Evolutionary conservation across 2,329 filamentous ascomycete species (phyloP), one percentile per base, ranked within the genome.

Genomic region (Cladorrhinum sp.): DNA sequence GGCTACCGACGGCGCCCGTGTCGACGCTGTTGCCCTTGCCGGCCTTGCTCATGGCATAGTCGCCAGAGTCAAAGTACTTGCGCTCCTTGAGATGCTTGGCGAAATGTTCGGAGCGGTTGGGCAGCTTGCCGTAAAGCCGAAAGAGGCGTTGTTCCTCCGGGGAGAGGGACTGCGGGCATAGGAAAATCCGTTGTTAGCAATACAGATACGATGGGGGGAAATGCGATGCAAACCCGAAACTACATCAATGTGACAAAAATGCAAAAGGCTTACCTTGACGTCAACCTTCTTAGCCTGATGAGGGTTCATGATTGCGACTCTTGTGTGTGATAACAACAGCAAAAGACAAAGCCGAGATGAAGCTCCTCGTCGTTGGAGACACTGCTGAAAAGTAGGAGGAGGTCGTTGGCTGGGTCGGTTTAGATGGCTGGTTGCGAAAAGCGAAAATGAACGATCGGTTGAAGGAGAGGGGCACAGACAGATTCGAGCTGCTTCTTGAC

Each of bases 11-110:
- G 72, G 89, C 89, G 73, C 94, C 96, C 63, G 96, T 91, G 73
- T 96, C 94, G 72, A 95, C 90, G 73, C 95, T 90, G 72, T 93
- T 91, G 75, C 92, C 92, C 80, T 98, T 98, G 77, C 95, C 95
- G 62, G 95, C 95, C 82, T 97, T 96, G 77, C 90, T 94, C 79
- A 96, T 90, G 73, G 93, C 93, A 72, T 96, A 97, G 80, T 97
- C 92, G 73, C 92, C 93, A 63, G 90, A 95, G 81, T 97, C 92
- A 77, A 97, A 97, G 81, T 96, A 97, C 81, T 96, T 99, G 81
- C 95, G 93, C 77, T 98, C 95, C 85, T 97, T 97, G 74, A 98
- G 86, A 75, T 98, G 96, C 82, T 98, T 98, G 82, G 96, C 92
- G 70, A 98, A 88, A 72, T 97, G 86, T 77, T 97, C 94, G 76